These are phyloP conservation scores for Cornus kousa DNA, from an alignment of 148 eudicot genomes.

Conservation along the genomic window DNA sequence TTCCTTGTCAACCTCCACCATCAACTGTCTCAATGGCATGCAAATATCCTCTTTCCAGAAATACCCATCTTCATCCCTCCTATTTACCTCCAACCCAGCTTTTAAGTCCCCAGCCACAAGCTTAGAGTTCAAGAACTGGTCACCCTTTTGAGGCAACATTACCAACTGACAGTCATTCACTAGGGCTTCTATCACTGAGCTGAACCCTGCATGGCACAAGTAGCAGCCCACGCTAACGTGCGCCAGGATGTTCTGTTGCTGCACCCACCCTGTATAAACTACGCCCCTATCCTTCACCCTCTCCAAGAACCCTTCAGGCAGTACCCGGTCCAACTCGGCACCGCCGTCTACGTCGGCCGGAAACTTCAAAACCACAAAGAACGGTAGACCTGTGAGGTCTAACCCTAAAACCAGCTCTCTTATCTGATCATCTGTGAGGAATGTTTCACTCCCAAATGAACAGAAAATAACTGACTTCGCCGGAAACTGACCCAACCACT, in stretches of 20 bases:
- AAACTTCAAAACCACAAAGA: conserved; percentile 48
- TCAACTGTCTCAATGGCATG: conserved; percentile 33
- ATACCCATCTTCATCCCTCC: conserved; percentile 56
- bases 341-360: conserved; percentile 12
- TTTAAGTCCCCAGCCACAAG: conserved; percentile 32
- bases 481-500: conserved; percentile 30
- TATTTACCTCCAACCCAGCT: conserved; percentile 53
- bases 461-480: conserved; percentile 44
- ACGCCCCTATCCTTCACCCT: conserved; percentile 37
- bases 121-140: conserved; percentile 44
- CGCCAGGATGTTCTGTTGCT: conserved; percentile 45
- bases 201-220: conserved; percentile 44
- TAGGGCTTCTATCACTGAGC: conserved; percentile 50
- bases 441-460: conserved; percentile 51
- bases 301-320: conserved; percentile 42
- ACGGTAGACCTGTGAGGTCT: conserved; percentile 42
- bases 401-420: conserved; percentile 43
- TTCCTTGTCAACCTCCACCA: conserved; percentile 31
- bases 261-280: conserved; percentile 53
- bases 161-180: conserved; percentile 51
- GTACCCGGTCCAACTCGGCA: conserved; percentile 25
- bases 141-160: conserved; percentile 44
- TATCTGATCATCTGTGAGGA: conserved; percentile 36
- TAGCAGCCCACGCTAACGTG: conserved; percentile 53
- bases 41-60: conserved; percentile 44